Base-by-base conservation (phyloP, 495 filamentous ascomycete genomes). In the Penicillium egyptiacum region DNA sequence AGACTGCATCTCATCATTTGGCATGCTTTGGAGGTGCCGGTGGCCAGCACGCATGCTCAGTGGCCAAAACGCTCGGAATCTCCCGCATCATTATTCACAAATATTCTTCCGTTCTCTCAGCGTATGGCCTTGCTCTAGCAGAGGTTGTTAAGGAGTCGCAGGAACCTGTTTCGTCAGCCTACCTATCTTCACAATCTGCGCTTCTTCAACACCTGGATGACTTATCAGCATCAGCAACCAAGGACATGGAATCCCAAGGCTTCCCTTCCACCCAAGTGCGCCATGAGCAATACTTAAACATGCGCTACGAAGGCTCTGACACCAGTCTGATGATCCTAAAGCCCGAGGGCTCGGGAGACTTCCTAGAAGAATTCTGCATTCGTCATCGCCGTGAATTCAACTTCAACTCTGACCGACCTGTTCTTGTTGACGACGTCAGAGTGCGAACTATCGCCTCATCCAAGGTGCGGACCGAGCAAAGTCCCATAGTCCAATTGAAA, bases 11-110 rank as follows among this genome's bases (percentile, higher is more conserved):
- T 3, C 80, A 83, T 53, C 75, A 79, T 23, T 68, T 83, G n/a
- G 78, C 78, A 10, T 76, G 75, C 58, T 83, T 83, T 56, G 80
- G 80, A 33, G 80, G 80, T 26, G 80, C 80, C 31, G 80, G 80
- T 35, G 80, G 80, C 0, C 80, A 83, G 44, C 80, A 83, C 59
- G 80, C 80, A 1, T 79, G 75, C 63, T 72, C 78, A 0, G 75
- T 81, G n/a, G 79, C 79, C n/a, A 65, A 66, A 12, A 74, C 72
- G 10, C 55, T 81, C n/a, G 75, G 78, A 1, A 82, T 83, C 9
- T 72, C 69, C n/a, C 74, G 75, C 25, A 75, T 82, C 28, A 70
- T 83, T 40, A 78, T 83, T n/a, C 79, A 83, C 63, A 78, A 76
- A 42, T 79, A 79, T 53, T 80, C 79, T 3, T 79, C 75, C 2